Conservation (phyloP, 148 eudicot species). For the Heliosperma pusillum region DNA sequence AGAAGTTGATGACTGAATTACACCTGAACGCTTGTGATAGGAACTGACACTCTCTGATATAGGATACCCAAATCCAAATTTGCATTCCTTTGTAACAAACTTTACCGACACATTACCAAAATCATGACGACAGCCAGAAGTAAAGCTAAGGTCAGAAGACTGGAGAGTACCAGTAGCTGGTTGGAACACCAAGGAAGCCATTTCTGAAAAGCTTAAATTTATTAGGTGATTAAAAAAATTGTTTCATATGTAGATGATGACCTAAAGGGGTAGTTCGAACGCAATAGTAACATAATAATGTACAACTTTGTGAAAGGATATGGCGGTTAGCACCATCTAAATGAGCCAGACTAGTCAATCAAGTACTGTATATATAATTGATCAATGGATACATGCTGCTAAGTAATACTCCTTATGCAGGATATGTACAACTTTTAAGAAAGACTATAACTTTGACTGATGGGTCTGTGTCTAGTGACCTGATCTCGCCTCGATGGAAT, state of each 20-base stretch:
- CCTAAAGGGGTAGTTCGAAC: background rate
- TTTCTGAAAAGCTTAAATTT: constrained; percentile 32
- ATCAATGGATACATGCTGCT: too few species aligned
- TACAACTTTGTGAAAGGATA: background rate
- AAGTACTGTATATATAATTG: too few species aligned
- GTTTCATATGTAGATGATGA: background rate
- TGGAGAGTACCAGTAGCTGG: constrained; percentile 53
- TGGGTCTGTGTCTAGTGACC: too few species aligned
- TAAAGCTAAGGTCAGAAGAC: constrained; percentile 41
- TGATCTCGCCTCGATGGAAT: too few species aligned
- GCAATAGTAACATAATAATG: background rate
- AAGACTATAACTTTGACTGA: too few species aligned
- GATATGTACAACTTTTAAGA: too few species aligned
- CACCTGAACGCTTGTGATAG: constrained; percentile 35
- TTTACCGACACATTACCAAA: constrained; percentile 33
- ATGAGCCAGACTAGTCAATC: too few species aligned
- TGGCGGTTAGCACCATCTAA: too few species aligned
- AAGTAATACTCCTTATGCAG: too few species aligned
- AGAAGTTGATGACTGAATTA: constrained; percentile 57
- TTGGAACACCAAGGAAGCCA: constrained; percentile 62
- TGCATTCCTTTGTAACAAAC: constrained; percentile 46
- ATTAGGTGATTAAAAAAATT: background rate
- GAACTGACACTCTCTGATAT: constrained; percentile 32
- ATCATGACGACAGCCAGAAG: constrained; percentile 35
- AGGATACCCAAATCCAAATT: constrained; percentile 30